Evolutionary conservation across 192 early-diverging fungal species (phyloP).

Genomic region (Pecoramyces ruminantium): DNA sequence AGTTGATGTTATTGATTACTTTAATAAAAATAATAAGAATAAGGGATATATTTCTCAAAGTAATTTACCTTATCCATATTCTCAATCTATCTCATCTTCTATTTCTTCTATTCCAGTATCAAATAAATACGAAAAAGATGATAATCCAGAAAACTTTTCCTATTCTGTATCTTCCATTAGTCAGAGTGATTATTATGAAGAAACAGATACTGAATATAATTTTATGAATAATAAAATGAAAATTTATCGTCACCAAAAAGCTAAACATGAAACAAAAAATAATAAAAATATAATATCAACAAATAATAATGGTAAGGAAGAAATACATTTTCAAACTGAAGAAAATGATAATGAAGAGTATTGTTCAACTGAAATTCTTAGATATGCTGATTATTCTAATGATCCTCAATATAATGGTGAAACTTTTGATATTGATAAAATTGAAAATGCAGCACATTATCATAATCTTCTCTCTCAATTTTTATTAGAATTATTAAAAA

Average conservation of each 20-base stretch:
- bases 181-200: background rate
- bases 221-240: background rate
- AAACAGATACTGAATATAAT: background rate
- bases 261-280: background rate
- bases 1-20: too few relatives aligned
- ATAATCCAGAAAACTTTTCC: background rate
- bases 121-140: background rate
- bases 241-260: background rate
- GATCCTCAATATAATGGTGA: background rate
- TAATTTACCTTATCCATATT: background rate
- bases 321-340: background rate
- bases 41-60: too few relatives aligned
- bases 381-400: background rate
- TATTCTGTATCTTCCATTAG: background rate
- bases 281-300: background rate
- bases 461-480: background rate
- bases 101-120: background rate
- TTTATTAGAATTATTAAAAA: background rate
- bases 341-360: background rate
- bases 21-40: too few relatives aligned
- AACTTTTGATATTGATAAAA: background rate
- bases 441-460: background rate
- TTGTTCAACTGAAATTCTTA: background rate
- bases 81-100: background rate
- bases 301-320: background rate